Percentiles rank a stretch among this genome's conserved stretches.
Evolutionary conservation across 306 rosid species (phyloP).

Genomic region (Mucuna pruriens): DNA sequence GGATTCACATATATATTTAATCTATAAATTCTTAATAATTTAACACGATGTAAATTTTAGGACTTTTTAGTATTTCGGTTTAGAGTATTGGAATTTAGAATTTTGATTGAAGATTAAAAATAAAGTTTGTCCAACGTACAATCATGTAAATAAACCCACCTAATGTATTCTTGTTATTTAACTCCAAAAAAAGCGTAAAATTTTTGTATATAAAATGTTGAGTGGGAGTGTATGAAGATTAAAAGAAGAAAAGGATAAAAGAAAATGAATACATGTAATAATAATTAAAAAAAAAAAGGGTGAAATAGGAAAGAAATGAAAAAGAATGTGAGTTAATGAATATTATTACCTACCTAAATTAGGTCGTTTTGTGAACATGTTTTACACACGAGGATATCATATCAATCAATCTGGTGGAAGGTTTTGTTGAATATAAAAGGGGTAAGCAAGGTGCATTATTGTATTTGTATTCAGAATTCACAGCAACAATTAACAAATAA

Average conservation of each 20-base stretch:
- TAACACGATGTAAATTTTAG: neutral
- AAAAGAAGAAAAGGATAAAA: neutral
- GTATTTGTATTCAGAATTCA: neutral
- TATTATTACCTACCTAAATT: neutral
- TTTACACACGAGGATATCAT: neutral
- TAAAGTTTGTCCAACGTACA: neutral
- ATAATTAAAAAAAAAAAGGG: neutral
- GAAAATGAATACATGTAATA: no score
- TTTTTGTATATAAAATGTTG: neutral
- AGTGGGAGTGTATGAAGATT: neutral
- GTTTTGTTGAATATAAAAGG: slow-evolving; percentile 13
- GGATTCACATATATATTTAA: neutral
- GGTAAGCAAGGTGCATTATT: neutral
- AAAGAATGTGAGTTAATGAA: neutral
- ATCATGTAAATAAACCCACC: neutral
- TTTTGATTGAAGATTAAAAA: neutral
- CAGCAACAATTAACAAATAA: neutral
- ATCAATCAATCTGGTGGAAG: neutral
- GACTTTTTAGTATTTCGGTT: neutral
- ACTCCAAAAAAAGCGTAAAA: neutral
- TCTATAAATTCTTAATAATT: no score
- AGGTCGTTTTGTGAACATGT: neutral
- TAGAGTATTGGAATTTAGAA: neutral
- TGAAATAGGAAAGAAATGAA: neutral
- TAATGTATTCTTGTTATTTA: neutral